A percentile compares a stretch with the other conserved stretches of the same genome.
phyloP scores from a whole-genome alignment of 192 early-diverging fungal genomes.

The Allomyces javanicus region DNA sequence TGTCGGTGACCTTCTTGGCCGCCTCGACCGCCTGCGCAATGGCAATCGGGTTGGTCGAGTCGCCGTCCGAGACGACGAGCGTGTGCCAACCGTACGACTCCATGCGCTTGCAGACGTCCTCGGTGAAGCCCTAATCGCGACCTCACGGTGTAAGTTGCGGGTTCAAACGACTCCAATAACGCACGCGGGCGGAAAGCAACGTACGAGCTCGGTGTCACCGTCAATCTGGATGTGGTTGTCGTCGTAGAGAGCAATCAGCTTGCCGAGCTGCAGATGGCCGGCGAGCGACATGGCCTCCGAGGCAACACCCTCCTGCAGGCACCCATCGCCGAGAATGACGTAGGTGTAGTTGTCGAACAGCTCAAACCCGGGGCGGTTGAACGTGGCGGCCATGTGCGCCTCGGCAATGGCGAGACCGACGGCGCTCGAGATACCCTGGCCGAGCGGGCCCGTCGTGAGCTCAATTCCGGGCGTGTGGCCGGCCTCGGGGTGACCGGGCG shows the following conservation, averaged over 20 bases:
- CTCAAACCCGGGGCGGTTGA: conserved; percentile 72
- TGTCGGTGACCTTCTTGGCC: conserved; percentile 68
- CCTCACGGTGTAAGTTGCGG: conserved; percentile 17
- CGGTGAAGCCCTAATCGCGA: conserved; percentile 51
- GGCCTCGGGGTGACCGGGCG: conserved; percentile 90
- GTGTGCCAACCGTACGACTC: conserved; percentile 91
- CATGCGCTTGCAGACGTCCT: conserved; percentile 72
- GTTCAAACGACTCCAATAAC: conserved; percentile 2
- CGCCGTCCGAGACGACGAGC: conserved; percentile 52
- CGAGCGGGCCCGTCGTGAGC: conserved; percentile 91
- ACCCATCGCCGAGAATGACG: conserved; percentile 79
- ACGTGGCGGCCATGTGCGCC: conserved; percentile 70
- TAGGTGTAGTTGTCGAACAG: conserved; percentile 76
- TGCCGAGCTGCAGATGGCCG: conserved; percentile 76
- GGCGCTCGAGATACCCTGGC: conserved; percentile 76
- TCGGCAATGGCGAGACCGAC: conserved; percentile 85
- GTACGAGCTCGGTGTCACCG: conserved; percentile 43
- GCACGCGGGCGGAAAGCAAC: not conserved
- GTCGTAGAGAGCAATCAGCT: conserved; percentile 87
- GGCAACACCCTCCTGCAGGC: conserved; percentile 92
- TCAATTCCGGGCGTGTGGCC: conserved; percentile 78
- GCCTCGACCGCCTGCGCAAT: conserved; percentile 54
- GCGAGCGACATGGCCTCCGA: conserved; percentile 82
- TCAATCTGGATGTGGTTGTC: conserved; percentile 93
- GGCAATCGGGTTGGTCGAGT: conserved; percentile 43